Evolutionary conservation across 768 basidiomycete species (phyloP), one percentile per base, ranked within the genome.

Genomic region (Cantharellus cinnabarinus): DNA sequence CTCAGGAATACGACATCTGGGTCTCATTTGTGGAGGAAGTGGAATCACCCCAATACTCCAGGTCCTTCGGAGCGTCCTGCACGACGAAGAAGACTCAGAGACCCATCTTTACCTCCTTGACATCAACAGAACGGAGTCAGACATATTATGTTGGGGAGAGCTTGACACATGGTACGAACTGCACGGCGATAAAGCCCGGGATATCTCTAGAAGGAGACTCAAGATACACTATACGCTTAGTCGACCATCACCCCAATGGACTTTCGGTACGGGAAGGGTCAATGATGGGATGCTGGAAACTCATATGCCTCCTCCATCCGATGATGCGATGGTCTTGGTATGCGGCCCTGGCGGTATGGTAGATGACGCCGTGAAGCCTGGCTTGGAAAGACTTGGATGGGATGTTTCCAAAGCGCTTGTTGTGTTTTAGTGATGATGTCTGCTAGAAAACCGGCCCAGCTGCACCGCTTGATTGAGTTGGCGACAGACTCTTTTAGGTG

Each of bases 21-120:
- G 77, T 1, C 70, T 81, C 72, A 70, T 81, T 42, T 80, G 77
- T 58, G 80, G 71, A 4, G 80, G 80, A 15, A 79, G 74, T 42
- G 79, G 75, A 34, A 76, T 81, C 56, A 80, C 80, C 0, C 79
- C 80, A 0, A 77, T 81, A 51, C 66, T 79, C 0, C 79, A 80
- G 65, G 74, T 80, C 29, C 67, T 80, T 0, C 73, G 76, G 1
- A 70, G 71, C 53, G 68, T 80, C 51, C 66, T 79, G 50, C 66
- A 64, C 29, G 77, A 79, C 59, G 20, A 56, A 0, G 55, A 59
- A 10, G 73, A 76, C 59, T 64, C 63, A 0, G 65, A 69, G 39
- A 74, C 73, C 1, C 70, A 70, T 4, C 67, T 77, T 5, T 79
- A 73, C 73, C 57, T 48, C 10, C 29, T 48, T 1, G 44, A 48